Percentiles rank a stretch among this genome's conserved stretches.
Evolutionary conservation across 805 yeast genomes (phyloP).

Genomic region (Zygosaccharomyces siamensis): DNA sequence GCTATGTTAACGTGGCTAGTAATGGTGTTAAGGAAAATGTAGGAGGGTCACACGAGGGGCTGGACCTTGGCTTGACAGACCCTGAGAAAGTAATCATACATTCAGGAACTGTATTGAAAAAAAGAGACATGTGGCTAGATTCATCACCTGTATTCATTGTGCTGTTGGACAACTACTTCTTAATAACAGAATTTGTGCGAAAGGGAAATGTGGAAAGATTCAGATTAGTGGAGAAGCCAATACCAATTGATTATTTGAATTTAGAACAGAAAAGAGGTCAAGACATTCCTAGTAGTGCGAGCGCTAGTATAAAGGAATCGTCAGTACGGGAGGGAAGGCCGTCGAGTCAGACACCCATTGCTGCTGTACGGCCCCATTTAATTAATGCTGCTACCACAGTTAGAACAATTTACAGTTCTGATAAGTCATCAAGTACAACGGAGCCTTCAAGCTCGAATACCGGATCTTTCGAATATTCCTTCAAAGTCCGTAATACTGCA

Average conservation of each 20-base stretch:
- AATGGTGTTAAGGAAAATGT: constrained; percentile 2
- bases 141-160: constrained; percentile 49
- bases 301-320: constrained; percentile 10
- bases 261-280: constrained; percentile 42
- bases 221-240: constrained; percentile 52
- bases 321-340: constrained; percentile 6
- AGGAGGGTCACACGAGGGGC: constrained; percentile 19
- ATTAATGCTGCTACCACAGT: constrained; percentile 22
- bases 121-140: constrained; percentile 62
- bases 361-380: constrained; percentile 22
- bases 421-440: constrained; percentile 6
- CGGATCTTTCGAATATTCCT: constrained; percentile 25
- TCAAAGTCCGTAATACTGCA: constrained; percentile 56
- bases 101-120: constrained; percentile 54
- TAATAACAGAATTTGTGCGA: constrained; percentile 55
- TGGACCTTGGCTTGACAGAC: constrained; percentile 47
- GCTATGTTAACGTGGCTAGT: constrained; percentile 25
- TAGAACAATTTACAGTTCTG: constrained; percentile 13
- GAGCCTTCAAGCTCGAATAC: constrained; percentile 19
- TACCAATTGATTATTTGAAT: constrained; percentile 54
- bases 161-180: constrained; percentile 63
- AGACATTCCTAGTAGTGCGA: constrained; percentile 11
- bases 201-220: constrained; percentile 36
- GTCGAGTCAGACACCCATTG: constrained; percentile 17
- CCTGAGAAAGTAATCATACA: constrained; percentile 51